Conservation (phyloP, 352 stramenopile species). For the Phytophthora parvispora region DNA sequence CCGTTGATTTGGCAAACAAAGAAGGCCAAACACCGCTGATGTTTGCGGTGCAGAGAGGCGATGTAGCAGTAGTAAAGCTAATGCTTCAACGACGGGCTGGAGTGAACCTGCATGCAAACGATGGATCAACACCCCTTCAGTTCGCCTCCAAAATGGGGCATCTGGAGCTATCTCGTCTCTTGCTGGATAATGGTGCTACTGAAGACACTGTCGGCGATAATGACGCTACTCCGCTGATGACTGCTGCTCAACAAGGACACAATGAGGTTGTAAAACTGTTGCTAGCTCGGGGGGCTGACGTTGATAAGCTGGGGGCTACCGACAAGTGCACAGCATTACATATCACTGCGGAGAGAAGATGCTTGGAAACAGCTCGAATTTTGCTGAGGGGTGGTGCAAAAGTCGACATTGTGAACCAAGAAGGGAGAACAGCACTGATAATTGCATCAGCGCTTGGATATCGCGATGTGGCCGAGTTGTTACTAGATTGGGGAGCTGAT, state of each 20-base stretch:
- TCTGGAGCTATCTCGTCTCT: conserved; percentile 1
- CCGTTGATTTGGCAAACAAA: conserved; percentile 8
- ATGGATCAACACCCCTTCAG: neutral
- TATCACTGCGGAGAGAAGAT: neutral
- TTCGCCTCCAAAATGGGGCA: neutral
- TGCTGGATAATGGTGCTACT: conserved; percentile 1
- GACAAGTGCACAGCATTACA: neutral
- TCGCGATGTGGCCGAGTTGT: neutral
- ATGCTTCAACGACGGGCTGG: neutral
- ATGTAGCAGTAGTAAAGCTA: neutral
- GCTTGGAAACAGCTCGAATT: conserved; percentile 1
- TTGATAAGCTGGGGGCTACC: neutral
- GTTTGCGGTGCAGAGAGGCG: neutral
- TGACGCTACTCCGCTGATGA: neutral
- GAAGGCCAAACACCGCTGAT: neutral
- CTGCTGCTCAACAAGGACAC: neutral
- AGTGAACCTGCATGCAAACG: neutral
- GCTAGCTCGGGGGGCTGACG: neutral
- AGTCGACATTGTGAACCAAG: neutral
- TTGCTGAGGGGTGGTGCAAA: neutral
- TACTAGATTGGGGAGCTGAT: conserved; percentile 1
- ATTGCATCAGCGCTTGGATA: neutral
- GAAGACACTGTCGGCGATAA: neutral
- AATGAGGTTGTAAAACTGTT: conserved; percentile 3
- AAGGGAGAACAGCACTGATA: neutral